Evolutionary conservation across 192 early-diverging fungal species (phyloP), one percentile per base, ranked within the genome.

Genomic region (Coemansia sp.): DNA sequence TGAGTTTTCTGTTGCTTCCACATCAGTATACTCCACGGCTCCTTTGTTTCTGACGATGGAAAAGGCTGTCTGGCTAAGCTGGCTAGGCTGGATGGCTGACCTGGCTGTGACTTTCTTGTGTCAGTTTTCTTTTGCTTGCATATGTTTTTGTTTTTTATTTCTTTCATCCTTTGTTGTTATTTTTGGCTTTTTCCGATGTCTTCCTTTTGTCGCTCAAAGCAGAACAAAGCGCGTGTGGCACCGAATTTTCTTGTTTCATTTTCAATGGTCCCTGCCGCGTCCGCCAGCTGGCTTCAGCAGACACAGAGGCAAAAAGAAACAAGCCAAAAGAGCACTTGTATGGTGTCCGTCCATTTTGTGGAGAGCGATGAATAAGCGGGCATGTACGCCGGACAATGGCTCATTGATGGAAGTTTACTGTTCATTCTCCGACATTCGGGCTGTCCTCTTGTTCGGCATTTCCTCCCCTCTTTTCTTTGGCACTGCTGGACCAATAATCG

Each of bases 401-500:
- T 7, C 37, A 59, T 41, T 23, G 26, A 41, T 32, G 57, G 21
- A 41, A 59, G 16, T 59, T 38, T 59, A 59, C 57, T 59, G 57
- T 59, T 59, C 57, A 59, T 59, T 59, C 57, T 59, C 57, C 57
- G 57, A 41, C 39, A 59, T 41, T 41, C 57, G n/a, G 57, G 19
- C 26, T 41, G 15, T 38, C 38, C 57, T 41, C 16, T 59, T 3
- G 37, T 40, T 26, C 52, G 32, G 32, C 32, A 32, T 32, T 32
- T 32, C 32, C 32, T 7, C 7, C n/a, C 52, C 23, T 11, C 52
- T 26, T 54, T 54, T 19, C 23, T 10, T 15, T 26, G 26, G 7
- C 19, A 5, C 21, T 23, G 52, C 21, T 23, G 52, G 21, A 26
- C 52, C 52, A 54, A 54, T 54, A 54, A 23, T 11, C 52, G 23